A percentile compares a stretch with the other conserved stretches of the same genome.
Conservation (phyloP, 2,329 filamentous ascomycete genomes). For the Fusarium ramigenum region DNA sequence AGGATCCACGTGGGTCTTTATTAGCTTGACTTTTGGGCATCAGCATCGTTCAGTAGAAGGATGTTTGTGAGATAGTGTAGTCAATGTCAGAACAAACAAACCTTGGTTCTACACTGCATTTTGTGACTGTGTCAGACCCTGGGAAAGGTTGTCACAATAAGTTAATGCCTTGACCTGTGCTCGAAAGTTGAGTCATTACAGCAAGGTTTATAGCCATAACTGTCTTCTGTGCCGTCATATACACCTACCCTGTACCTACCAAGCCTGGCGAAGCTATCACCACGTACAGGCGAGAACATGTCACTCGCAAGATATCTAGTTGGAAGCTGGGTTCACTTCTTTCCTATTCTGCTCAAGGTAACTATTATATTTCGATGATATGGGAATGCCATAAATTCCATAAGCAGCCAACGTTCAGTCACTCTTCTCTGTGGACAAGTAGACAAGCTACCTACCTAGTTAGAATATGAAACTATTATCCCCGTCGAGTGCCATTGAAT, state of each 20-base stretch:
- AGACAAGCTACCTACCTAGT: neutral
- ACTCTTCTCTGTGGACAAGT: neutral
- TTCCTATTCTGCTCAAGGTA: neutral
- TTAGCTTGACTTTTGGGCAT: neutral
- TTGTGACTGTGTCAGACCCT: neutral
- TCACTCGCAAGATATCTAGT: neutral
- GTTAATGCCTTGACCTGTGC: neutral
- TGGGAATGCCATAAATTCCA: neutral
- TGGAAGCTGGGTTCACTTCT: neutral
- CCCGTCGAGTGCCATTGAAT: neutral
- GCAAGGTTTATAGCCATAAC: neutral
- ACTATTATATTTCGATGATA: too few relatives aligned
- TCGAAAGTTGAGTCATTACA: neutral
- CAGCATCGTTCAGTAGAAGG: neutral
- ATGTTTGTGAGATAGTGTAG: constrained; percentile 20
- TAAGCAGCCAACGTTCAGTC: neutral
- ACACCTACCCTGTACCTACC: neutral
- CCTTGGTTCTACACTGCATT: neutral
- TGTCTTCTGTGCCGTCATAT: neutral
- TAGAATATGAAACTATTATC: neutral
- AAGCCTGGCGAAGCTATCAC: neutral
- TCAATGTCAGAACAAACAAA: constrained; percentile 17
- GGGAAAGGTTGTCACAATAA: too few relatives aligned
- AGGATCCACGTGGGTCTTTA: neutral
- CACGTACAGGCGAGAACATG: neutral